Conservation (phyloP, 2,329 filamentous ascomycete species). For the Penicillium sp. region DNA sequence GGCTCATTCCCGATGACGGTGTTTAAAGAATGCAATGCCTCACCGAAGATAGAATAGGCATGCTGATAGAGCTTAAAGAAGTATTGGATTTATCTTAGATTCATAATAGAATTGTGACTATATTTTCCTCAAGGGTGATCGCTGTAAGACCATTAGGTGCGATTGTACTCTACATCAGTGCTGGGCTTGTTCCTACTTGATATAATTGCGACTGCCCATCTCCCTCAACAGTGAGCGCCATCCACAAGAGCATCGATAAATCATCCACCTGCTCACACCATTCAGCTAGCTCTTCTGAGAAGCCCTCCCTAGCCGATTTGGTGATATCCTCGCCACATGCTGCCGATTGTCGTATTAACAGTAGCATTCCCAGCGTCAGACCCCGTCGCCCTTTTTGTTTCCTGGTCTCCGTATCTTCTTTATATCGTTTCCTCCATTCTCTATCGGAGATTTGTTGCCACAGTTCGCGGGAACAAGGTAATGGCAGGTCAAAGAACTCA, state of each 20-base stretch:
- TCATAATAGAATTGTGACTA: too few species aligned
- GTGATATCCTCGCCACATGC: neutral
- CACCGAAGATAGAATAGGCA: neutral
- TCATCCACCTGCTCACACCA: conserved; percentile 6
- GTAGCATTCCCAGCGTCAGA: conserved; percentile 1
- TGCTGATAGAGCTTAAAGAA: neutral
- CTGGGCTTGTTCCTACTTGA: neutral
- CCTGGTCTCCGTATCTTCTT: neutral
- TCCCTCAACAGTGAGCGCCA: conserved; percentile 2
- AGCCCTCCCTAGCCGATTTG: neutral
- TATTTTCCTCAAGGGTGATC: too few species aligned
- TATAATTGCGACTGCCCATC: conserved; percentile 2
- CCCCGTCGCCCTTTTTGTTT: neutral
- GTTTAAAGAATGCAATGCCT: neutral
- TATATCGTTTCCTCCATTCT: conserved; percentile 1
- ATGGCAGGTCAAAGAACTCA: conserved; percentile 1
- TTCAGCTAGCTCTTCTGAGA: conserved; percentile 3
- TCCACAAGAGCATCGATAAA: conserved; percentile 5
- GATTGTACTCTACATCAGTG: too few species aligned
- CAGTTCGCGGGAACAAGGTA: conserved; percentile 3
- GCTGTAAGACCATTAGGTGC: too few species aligned
- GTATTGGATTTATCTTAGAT: too few species aligned
- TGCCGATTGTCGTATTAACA: neutral
- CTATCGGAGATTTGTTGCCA: conserved; percentile 1
- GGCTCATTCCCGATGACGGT: neutral